phyloP scores from a whole-genome alignment of 2,329 filamentous ascomycete genomes.

The Fusarium phyllophilum region DNA sequence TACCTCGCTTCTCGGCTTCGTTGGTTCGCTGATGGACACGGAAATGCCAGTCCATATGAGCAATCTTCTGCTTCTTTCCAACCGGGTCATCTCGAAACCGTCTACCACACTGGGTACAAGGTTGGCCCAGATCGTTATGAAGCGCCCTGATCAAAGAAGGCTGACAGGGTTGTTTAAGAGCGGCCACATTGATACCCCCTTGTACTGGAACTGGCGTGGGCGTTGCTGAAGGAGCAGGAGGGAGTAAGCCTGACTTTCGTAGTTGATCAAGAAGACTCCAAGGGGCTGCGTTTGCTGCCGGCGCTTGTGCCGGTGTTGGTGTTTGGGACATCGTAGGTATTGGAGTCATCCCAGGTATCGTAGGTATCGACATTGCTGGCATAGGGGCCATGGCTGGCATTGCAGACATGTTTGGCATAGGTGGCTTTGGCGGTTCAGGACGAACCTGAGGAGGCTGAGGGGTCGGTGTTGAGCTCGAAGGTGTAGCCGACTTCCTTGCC shows the following conservation, averaged over 20 bases:
- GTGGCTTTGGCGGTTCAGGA: slow-evolving; percentile 16
- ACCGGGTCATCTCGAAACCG: slow-evolving; percentile 82
- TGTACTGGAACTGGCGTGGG: slow-evolving; percentile 55
- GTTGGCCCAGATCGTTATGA: slow-evolving; percentile 84
- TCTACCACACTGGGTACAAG: slow-evolving; percentile 91
- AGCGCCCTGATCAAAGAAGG: slow-evolving; percentile 78
- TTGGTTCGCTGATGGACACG: slow-evolving; percentile 88
- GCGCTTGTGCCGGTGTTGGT: slow-evolving; percentile 44
- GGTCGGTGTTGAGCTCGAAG: slow-evolving; percentile 60
- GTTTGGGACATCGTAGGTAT: slow-evolving; percentile 53
- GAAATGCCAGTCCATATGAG: slow-evolving; percentile 99
- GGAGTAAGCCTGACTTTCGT: slow-evolving; percentile 73
- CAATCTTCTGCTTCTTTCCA: slow-evolving; percentile 85
- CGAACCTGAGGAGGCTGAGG: slow-evolving; percentile 44
- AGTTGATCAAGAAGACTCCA: slow-evolving; percentile 74
- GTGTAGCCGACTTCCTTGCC: slow-evolving; percentile 62
- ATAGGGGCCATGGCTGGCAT: slow-evolving; percentile 48
- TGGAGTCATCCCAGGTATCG: slow-evolving; percentile 54
- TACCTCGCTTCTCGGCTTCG: slow-evolving; percentile 85
- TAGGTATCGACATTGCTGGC: slow-evolving; percentile 52
- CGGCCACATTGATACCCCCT: slow-evolving; percentile 71
- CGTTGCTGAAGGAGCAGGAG: slow-evolving; percentile 55
- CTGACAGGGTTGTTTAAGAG: slow-evolving; percentile 79
- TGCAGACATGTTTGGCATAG: slow-evolving; percentile 7
- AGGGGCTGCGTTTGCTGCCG: slow-evolving; percentile 57